These are phyloP conservation scores for Termitomyces sp. DNA, from an alignment of 768 basidiomycete genomes.

Conservation along the genomic window DNA sequence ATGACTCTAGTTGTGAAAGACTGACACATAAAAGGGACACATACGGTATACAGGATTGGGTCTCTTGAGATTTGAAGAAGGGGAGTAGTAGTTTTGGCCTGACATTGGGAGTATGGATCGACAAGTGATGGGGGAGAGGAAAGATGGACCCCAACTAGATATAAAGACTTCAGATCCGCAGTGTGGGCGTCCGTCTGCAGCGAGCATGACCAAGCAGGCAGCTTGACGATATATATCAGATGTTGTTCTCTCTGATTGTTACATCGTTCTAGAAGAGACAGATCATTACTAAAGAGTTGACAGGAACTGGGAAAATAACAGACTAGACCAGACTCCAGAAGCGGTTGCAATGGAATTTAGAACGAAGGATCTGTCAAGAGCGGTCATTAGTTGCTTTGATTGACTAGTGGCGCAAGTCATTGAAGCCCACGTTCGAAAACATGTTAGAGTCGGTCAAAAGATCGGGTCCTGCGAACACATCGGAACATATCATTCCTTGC, in stretches of 20 bases:
- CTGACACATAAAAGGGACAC: not conserved
- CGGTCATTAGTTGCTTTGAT: too few relatives aligned
- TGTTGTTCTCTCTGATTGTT: not conserved
- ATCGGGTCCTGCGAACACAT: not conserved
- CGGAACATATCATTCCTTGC: not conserved
- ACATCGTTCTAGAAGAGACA: not conserved
- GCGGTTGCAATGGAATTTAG: not conserved
- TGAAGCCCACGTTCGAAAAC: not conserved
- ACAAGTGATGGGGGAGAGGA: not conserved
- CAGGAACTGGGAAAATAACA: not conserved
- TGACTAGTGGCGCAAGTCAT: too few relatives aligned
- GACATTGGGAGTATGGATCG: not conserved
- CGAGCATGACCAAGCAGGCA: not conserved
- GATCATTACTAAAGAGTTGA: not conserved
- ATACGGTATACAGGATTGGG: not conserved
- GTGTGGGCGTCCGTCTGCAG: not conserved
- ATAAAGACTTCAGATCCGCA: not conserved
- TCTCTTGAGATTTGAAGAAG: not conserved
- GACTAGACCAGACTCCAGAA: too few relatives aligned
- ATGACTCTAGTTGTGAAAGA: not conserved
- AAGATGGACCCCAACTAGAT: not conserved
- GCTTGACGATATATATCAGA: not conserved
- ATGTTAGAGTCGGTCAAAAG: not conserved
- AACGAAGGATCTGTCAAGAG: not conserved
- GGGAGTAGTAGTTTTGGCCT: not conserved